Evolutionary conservation across 2,329 filamentous ascomycete species (phyloP).

Genomic region (Fulvia fulva): DNA sequence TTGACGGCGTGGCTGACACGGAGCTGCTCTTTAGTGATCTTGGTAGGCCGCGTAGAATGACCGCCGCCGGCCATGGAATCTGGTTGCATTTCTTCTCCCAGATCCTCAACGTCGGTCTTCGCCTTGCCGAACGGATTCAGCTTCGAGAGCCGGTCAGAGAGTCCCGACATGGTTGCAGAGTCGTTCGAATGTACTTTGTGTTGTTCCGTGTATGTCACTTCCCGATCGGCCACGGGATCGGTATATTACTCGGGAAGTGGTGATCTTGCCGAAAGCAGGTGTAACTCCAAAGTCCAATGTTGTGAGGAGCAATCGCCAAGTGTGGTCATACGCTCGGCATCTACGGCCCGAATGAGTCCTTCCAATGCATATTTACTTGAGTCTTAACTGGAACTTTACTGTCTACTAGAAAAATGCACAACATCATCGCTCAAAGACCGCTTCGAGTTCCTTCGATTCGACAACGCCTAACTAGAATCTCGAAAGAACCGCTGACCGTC

Average conservation of each 20-base stretch:
- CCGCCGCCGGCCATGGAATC: slow-evolving; percentile 56
- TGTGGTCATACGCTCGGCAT: background rate
- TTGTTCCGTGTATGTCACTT: no score
- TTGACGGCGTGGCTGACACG: slow-evolving; percentile 58
- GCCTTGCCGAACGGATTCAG: slow-evolving; percentile 40
- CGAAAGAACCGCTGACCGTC: background rate
- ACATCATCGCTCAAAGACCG: no score
- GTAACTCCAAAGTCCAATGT: background rate
- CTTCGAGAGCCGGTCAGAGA: slow-evolving; percentile 33
- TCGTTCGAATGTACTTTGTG: background rate
- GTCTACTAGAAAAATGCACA: background rate
- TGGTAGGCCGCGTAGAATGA: slow-evolving; percentile 49
- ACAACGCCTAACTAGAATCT: no score
- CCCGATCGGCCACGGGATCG: background rate
- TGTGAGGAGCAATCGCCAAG: background rate
- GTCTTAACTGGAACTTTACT: background rate
- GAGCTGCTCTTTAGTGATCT: slow-evolving; percentile 51
- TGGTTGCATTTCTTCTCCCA: slow-evolving; percentile 51
- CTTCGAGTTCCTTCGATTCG: no score
- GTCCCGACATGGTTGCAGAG: slow-evolving; percentile 6
- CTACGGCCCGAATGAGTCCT: background rate
- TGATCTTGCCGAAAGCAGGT: background rate
- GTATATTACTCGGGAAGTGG: background rate
- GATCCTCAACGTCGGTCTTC: slow-evolving; percentile 48
- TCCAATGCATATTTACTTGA: background rate